Conservation (phyloP, 208 protist genomes). For the Naegleria gruberi region DNA sequence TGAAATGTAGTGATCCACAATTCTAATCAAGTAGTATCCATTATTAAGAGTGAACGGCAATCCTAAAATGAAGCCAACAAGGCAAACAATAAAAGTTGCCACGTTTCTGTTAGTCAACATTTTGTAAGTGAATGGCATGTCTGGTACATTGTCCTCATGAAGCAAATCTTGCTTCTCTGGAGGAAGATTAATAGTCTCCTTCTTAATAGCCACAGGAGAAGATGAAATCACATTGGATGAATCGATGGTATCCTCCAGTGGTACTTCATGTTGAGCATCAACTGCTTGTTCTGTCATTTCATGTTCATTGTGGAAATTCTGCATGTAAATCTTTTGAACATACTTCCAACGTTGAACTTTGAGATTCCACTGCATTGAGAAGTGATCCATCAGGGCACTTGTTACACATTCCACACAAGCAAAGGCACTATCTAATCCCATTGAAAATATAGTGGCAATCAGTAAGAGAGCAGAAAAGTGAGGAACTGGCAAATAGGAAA, state of each 20-base stretch:
- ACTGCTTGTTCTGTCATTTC: not conserved
- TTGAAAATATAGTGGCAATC: not conserved
- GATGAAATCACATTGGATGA: not conserved
- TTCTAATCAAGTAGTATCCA: not conserved
- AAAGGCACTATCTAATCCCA: not conserved
- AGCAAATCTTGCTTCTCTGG: not conserved
- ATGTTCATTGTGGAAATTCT: not conserved
- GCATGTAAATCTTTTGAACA: not conserved
- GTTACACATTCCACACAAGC: not conserved
- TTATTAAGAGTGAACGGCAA: not conserved
- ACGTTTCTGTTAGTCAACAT: not conserved
- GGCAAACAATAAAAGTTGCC: not conserved
- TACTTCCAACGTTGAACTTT: not conserved
- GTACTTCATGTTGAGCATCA: not conserved
- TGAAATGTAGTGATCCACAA: conserved; percentile 6
- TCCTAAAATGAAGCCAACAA: not conserved
- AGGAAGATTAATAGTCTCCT: not conserved
- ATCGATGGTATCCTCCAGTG: too few relatives aligned
- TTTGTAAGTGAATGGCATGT: not conserved
- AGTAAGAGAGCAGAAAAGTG: not conserved
- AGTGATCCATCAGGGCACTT: not conserved
- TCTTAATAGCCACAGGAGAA: not conserved
- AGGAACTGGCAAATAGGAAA: not conserved
- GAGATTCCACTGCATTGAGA: not conserved
- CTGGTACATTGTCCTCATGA: not conserved